These are phyloP conservation scores for Penicillium sp. DNA, from an alignment of 2,329 filamentous ascomycete species.

Conservation along the genomic window DNA sequence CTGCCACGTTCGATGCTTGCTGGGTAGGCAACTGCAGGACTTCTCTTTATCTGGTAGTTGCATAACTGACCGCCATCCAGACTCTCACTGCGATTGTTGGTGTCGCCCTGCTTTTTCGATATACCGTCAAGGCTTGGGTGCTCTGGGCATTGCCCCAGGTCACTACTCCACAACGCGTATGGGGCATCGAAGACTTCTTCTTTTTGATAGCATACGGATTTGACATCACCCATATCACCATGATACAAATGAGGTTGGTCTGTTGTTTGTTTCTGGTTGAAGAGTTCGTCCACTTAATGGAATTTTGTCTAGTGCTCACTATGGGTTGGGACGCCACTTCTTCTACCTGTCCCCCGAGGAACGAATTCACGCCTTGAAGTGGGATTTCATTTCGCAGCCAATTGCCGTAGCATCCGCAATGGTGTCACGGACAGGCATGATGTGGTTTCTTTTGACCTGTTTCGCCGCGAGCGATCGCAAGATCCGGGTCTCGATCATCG, in stretches of 20 bases:
- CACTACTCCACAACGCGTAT: conserved; percentile 31
- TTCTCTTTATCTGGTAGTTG: background rate
- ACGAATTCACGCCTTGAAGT: conserved; percentile 29
- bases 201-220: conserved; percentile 30
- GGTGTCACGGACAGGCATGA: conserved; percentile 38
- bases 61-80: conserved; percentile 8
- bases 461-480: conserved; percentile 32
- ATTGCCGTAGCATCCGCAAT: conserved; percentile 33
- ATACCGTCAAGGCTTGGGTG: conserved; percentile 31
- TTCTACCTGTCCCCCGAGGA: conserved; percentile 29
- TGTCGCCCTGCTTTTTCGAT: conserved; percentile 23
- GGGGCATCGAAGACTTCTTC: conserved; percentile 36
- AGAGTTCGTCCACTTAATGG: too few relatives aligned
- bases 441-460: conserved; percentile 37
- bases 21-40: conserved; percentile 19
- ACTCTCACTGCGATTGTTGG: conserved; percentile 23
- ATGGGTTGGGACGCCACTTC: conserved; percentile 35
- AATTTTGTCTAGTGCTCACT: conserved; percentile 21
- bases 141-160: conserved; percentile 33
- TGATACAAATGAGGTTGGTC: conserved; percentile 33
- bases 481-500: conserved; percentile 31
- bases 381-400: conserved; percentile 23
- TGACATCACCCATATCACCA: conserved; percentile 33
- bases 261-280: background rate
- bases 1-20: conserved; percentile 19